These are phyloP conservation scores for Amanita fuliginea DNA, from an alignment of 768 basidiomycete species.

Conservation along the genomic window DNA sequence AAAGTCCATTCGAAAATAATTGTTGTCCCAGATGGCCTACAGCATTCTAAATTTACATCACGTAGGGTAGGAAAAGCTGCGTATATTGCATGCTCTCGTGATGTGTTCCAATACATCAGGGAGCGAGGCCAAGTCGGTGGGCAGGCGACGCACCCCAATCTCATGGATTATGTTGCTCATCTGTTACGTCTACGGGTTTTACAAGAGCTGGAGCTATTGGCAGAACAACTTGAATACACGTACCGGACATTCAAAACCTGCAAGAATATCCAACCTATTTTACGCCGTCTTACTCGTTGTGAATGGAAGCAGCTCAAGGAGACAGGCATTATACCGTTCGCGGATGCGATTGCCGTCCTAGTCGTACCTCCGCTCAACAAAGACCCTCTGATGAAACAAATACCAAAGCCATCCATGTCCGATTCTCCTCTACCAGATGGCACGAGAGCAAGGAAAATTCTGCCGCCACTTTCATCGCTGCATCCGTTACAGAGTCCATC, in stretches of 20 bases:
- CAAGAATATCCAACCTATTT: constrained; percentile 19
- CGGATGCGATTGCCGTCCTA: constrained; percentile 54
- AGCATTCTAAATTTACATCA: constrained; percentile 49
- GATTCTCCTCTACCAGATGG: constrained; percentile 20
- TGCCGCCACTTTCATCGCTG: constrained; percentile 22
- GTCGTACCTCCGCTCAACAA: constrained; percentile 58
- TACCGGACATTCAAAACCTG: constrained; percentile 9
- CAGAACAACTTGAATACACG: constrained; percentile 25
- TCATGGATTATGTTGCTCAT: constrained; percentile 49
- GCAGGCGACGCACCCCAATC: constrained; percentile 24
- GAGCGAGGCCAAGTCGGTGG: constrained; percentile 17
- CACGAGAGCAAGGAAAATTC: constrained; percentile 8
- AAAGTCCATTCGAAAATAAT: constrained; percentile 23
- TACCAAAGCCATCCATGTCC: constrained; percentile 29
- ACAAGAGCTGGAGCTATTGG: constrained; percentile 62
- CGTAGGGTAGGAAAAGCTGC: constrained; percentile 32
- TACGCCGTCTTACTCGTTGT: constrained; percentile 53
- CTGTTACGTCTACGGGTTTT: constrained; percentile 62
- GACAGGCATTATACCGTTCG: constrained; percentile 35
- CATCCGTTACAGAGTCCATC: constrained; percentile 8
- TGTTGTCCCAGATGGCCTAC: constrained; percentile 45
- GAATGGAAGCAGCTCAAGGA: constrained; percentile 44
- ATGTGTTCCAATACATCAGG: constrained; percentile 27
- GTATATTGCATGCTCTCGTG: constrained; percentile 55
- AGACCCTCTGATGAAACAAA: constrained; percentile 31